Base-by-base conservation (phyloP, 768 basidiomycete species). In the Phaeotremella fagi region DNA sequence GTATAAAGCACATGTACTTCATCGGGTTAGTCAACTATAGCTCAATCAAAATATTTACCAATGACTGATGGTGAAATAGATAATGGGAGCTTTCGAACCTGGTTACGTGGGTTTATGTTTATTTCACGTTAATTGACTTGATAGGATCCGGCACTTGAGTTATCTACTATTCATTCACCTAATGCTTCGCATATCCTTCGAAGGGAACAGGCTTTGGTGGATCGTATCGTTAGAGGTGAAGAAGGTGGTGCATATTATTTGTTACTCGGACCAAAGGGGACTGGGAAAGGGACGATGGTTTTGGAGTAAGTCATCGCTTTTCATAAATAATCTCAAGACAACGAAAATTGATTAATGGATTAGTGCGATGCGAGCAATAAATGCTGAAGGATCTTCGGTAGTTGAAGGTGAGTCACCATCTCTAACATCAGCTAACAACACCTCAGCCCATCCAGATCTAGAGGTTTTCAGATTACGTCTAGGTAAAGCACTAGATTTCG, bases 401-500 rank as follows among this genome's bases (percentile, higher is more conserved):
- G 66, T 48, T 12, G 59, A 60, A 45, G 46, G 46, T 48, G 33
- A n/a, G 46, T 42, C 22, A 2, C 15, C 6, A 16, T 70, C 69
- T 3, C 81, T 86, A 24, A 82, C 85, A 3, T 18, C 4, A 22
- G 20, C 48, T 50, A 16, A 53, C 26, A 15, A 1, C 20, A 6
- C 20, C 20, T n/a, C 24, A 68, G 88, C 85, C 14, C 88, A 90
- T 72, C 86, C 86, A 18, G 87, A 90, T 74, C 78, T 91, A 16
- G 87, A 90, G 71, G 86, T 91, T 27, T 89, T 92, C 76, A 60
- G 75, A 12, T 79, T 90, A 35, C 82, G 88, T 36, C 79, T 94
- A 23, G 90, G 90, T 43, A 89, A 89, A 72, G 84, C 87, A 11
- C 75, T 90, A 36, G 87, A 90, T 63, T 90, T 84, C 64, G 90